These are phyloP conservation scores for Coemansia javaensis DNA, from an alignment of 192 early-diverging fungal genomes.

Conservation along the genomic window DNA sequence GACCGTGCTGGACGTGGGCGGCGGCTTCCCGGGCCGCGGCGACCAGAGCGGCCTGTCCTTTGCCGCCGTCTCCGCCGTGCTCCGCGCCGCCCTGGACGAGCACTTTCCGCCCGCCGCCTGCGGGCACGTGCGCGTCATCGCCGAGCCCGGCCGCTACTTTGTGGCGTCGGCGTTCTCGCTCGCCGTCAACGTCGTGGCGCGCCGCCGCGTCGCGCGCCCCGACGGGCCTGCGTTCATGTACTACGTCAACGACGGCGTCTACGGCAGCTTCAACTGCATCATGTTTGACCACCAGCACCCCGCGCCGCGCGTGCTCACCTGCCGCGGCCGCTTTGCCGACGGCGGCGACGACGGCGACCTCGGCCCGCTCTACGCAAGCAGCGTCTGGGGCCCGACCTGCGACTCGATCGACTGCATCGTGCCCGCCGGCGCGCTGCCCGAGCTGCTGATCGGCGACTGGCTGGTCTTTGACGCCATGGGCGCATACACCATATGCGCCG, in stretches of 20 bases:
- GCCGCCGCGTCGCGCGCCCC: conserved; percentile 66
- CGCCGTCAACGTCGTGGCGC: conserved; percentile 88
- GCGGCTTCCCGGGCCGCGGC: conserved; percentile 89
- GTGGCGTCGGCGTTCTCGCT: conserved; percentile 90
- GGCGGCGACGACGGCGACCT: background rate
- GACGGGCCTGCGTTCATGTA: conserved; percentile 58
- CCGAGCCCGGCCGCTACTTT: conserved; percentile 97
- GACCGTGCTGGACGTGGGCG: conserved; percentile 79
- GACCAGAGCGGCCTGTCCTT: conserved; percentile 75
- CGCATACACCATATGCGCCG: conserved; percentile 92
- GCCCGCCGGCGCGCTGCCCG: conserved; percentile 61
- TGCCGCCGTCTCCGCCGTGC: conserved; percentile 69
- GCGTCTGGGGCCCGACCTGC: conserved; percentile 96
- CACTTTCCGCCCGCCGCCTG: conserved; percentile 61
- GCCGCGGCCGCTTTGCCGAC: conserved; percentile 44
- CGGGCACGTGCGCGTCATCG: conserved; percentile 81
- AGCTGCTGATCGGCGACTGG: conserved; percentile 94
- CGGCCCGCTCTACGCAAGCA: conserved; percentile 48
- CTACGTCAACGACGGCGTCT: conserved; percentile 99
- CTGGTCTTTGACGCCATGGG: conserved; percentile 94
- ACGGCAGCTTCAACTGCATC: conserved; percentile 97
- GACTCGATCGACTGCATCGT: conserved; percentile 96
- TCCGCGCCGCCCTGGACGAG: conserved; percentile 72
- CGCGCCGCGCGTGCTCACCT: conserved; percentile 62
- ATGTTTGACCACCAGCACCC: conserved; percentile 91